A percentile compares a stretch with the other conserved stretches of the same genome.
Evolutionary conservation across 148 eudicot species (phyloP).

Genomic region (Vaccinium myrtillus): DNA sequence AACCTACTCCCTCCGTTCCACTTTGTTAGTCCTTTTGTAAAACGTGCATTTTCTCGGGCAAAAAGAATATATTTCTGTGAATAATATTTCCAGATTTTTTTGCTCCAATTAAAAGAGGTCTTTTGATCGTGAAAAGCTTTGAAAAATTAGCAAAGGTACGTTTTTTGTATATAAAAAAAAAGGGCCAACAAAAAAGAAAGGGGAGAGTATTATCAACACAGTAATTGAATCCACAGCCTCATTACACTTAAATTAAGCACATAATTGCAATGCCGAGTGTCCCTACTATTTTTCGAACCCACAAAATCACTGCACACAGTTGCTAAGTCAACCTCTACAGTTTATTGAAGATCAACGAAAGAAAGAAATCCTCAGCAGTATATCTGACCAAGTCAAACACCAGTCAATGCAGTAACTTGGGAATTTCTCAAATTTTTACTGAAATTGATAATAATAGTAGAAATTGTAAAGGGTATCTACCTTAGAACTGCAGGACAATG

Average conservation of each 20-base stretch:
- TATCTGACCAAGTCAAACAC: not conserved
- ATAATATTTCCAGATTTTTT: not conserved
- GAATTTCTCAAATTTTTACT: not conserved
- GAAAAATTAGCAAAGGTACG: not conserved
- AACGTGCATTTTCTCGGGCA: not conserved
- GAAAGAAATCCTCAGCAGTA: no score
- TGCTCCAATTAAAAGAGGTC: not conserved
- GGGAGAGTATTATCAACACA: not conserved
- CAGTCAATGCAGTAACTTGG: not conserved
- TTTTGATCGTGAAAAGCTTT: not conserved
- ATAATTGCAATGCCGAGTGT: not conserved
- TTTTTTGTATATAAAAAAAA: not conserved
- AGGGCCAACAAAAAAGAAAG: not conserved
- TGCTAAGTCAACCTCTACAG: not conserved
- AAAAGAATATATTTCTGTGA: not conserved
- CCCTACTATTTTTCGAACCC: not conserved
- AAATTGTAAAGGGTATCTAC: conserved; percentile 4
- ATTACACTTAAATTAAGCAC: not conserved
- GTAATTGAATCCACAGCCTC: not conserved
- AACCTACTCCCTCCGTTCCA: not conserved
- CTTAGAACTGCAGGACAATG: conserved; percentile 1
- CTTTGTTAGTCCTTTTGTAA: not conserved
- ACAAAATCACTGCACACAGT: not conserved
- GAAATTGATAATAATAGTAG: not conserved
- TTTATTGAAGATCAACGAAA: not conserved